Percentiles rank a stretch among this genome's conserved stretches.
These are phyloP conservation scores for Sporothrix pseudoabietina DNA, from an alignment of 2,329 filamentous ascomycete species.

Conservation along the genomic window DNA sequence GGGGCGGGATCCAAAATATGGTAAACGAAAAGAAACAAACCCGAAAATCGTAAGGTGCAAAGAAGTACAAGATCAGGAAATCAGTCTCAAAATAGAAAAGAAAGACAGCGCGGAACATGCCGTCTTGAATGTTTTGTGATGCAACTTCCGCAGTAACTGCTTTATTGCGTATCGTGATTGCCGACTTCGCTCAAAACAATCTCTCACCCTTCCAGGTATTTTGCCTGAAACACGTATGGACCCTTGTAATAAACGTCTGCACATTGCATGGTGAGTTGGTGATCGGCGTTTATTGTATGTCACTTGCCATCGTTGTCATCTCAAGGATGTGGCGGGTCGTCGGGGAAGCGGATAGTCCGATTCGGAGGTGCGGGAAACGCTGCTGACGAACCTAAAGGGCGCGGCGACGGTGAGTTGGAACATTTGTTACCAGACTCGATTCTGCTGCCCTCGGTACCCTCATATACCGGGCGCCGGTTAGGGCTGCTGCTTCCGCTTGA, in stretches of 20 bases:
- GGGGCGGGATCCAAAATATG: conserved; percentile 5
- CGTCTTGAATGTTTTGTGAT: background rate
- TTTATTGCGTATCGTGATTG: background rate
- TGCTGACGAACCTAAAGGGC: background rate
- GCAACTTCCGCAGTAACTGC: background rate
- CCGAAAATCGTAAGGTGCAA: background rate
- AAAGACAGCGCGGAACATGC: background rate
- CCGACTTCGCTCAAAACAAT: background rate
- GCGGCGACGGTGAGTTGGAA: conserved; percentile 2
- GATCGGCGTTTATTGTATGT: background rate
- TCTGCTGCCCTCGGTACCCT: background rate
- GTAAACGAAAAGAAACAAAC: conserved; percentile 10
- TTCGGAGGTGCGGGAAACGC: background rate
- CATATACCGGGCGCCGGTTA: background rate
- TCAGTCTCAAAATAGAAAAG: background rate
- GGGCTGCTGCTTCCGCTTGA: conserved; percentile 11
- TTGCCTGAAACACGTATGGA: background rate
- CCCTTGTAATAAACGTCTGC: background rate
- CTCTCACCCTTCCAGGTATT: background rate
- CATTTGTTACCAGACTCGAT: background rate
- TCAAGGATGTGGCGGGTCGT: conserved; percentile 39
- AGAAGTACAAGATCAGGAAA: background rate
- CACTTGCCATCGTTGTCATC: background rate
- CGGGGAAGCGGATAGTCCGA: conserved; percentile 51
- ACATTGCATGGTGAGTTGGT: background rate